These are phyloP conservation scores for Lentinula lateritia DNA, from an alignment of 768 basidiomycete species.

Conservation along the genomic window DNA sequence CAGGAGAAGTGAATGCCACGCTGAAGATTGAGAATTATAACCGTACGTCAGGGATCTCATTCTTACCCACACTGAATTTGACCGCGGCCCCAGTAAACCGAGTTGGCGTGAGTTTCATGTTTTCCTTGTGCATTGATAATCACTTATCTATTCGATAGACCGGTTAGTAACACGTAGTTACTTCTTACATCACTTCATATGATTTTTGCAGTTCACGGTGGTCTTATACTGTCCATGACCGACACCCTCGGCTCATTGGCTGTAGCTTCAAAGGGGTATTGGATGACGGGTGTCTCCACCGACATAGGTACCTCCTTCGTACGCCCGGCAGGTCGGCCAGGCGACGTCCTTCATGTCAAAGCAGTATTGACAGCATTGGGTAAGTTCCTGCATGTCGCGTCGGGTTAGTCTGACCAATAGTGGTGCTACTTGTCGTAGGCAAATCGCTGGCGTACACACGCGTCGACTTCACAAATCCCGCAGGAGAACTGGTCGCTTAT, in stretches of 20 bases:
- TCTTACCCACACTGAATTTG: constrained; percentile 5
- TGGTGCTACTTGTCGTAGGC: constrained; percentile 34
- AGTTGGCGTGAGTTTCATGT: constrained; percentile 54
- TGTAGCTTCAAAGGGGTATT: constrained; percentile 77
- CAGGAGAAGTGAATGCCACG: constrained; percentile 65
- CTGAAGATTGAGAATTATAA: constrained; percentile 74
- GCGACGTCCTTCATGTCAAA: constrained; percentile 61
- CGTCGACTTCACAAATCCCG: constrained; percentile 63
- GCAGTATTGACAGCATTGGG: constrained; percentile 70
- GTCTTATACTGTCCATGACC: constrained; percentile 74
- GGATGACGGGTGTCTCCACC: constrained; percentile 84
- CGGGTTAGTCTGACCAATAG: not conserved
- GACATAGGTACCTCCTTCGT: constrained; percentile 79
- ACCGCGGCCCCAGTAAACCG: constrained; percentile 59
- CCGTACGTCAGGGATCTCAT: constrained; percentile 33
- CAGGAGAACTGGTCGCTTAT: constrained; percentile 72
- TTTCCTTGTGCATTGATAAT: not conserved
- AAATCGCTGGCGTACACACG: constrained; percentile 78
- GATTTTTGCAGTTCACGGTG: constrained; percentile 58
- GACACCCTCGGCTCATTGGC: constrained; percentile 83
- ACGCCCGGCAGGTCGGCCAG: constrained; percentile 65
- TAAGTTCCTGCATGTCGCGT: constrained; percentile 17
- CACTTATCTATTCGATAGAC: not conserved
- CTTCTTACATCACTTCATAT: constrained; percentile 22
- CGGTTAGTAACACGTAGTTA: not conserved